Conservation (phyloP, 768 basidiomycete species). For the Chlorophyllum brunneum region DNA sequence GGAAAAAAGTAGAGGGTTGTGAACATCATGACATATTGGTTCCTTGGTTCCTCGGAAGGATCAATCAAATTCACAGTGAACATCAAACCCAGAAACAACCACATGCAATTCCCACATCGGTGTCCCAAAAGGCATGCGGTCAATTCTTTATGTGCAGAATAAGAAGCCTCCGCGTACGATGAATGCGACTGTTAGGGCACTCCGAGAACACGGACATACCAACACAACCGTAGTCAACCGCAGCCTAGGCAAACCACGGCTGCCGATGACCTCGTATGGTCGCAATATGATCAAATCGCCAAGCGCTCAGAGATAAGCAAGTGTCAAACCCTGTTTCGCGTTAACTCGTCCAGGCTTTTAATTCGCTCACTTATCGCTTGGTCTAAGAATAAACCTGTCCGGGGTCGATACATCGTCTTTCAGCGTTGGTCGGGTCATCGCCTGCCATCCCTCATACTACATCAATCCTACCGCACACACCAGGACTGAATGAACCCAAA, state of each 20-base stretch:
- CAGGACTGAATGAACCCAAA: neutral
- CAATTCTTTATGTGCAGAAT: too few species aligned
- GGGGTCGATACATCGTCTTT: neutral
- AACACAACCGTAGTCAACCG: too few species aligned
- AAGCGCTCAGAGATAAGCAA: conserved; percentile 3
- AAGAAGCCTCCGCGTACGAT: too few species aligned
- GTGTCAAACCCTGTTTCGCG: neutral
- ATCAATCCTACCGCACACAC: neutral
- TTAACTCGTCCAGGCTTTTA: neutral
- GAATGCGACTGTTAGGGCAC: too few species aligned
- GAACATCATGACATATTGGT: neutral
- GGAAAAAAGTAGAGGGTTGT: neutral
- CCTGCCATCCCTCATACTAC: neutral
- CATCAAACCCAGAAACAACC: neutral
- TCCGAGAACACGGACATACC: too few species aligned
- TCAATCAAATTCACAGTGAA: neutral
- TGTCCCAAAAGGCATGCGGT: too few species aligned
- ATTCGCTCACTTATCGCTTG: conserved; percentile 4
- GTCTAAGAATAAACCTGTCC: neutral
- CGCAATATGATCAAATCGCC: neutral
- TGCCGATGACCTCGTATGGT: neutral
- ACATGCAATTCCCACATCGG: too few species aligned
- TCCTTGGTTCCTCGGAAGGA: neutral
- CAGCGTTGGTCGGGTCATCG: neutral
- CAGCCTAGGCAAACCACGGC: too few species aligned